Base-by-base conservation (phyloP, 352 stramenopile species). In the Phytophthora pinifolia region DNA sequence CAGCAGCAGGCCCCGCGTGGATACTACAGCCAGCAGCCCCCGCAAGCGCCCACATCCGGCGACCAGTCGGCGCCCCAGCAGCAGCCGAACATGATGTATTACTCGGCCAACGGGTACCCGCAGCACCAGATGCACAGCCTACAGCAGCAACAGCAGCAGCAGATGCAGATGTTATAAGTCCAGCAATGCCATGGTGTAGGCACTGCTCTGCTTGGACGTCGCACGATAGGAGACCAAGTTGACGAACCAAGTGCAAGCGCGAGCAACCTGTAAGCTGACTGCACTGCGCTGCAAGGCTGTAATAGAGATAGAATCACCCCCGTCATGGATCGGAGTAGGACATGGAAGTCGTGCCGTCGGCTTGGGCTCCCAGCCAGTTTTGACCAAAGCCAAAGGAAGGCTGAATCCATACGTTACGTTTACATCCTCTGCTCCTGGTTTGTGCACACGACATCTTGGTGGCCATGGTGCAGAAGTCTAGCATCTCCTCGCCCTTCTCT, bases 71-170 rank as follows among this genome's bases (percentile, higher is more conserved):
- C 66, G 14, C 39, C 59, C 22, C 65, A 70, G 43, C 68, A 70
- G 39, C 70, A 73, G 37, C 36, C 48, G 30, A 72, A 70, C 60
- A 86, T 86, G 70, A 79, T 89, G 76, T 91, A 91, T 63, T 89
- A 89, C 73, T 77, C 76, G 44, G 53, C 70, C 25, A 86, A 79
- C 58, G 72, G 73, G 22, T 84, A 69, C 55, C 62, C 58, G 34
- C 70, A 70, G 60, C 78, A 91, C 48, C 81, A 84, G 69, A 88
- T 91, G 78, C 81, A 91, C 69, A 79, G 62, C 70, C 65, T 85
- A 59, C 72, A 76, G 59, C 59, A 66, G 34, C 58, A 64, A 22
- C 53, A 63, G 55, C 44, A 51, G 25, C 57, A 66, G 49, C 70
- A 80, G 59, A 88, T 91, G 81, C 81, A 86, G 53, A 78, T 88